Conservation (phyloP, 768 basidiomycete species). For the Collybiopsis confluens region DNA sequence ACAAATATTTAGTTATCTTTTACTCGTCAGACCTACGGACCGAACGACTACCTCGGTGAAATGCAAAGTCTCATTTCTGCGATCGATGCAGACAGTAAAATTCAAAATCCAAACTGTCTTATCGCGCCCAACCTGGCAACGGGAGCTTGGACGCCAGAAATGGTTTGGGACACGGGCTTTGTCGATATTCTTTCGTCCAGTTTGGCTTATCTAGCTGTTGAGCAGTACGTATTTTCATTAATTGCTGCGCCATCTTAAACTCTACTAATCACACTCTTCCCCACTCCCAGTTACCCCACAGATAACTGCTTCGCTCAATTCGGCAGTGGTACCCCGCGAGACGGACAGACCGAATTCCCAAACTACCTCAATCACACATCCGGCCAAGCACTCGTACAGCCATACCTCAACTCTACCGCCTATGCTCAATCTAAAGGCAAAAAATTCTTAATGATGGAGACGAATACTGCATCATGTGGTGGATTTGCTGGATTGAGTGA, state of each 20-base stretch:
- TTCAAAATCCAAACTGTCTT: slow-evolving; percentile 42
- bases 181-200: slow-evolving; percentile 34
- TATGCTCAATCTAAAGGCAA: slow-evolving; percentile 36
- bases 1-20: too few relatives aligned
- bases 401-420: slow-evolving; percentile 46
- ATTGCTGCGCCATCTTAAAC: neutral
- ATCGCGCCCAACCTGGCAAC: slow-evolving; percentile 54
- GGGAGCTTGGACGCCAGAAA: slow-evolving; percentile 48
- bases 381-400: slow-evolving; percentile 41
- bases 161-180: slow-evolving; percentile 54
- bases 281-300: slow-evolving; percentile 14
- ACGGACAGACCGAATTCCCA: slow-evolving; percentile 48
- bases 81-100: slow-evolving; percentile 24
- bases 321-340: slow-evolving; percentile 31
- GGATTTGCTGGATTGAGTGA: slow-evolving; percentile 63
- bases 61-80: slow-evolving; percentile 44
- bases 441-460: slow-evolving; percentile 64
- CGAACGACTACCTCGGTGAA: slow-evolving; percentile 48
- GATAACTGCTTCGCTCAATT: slow-evolving; percentile 60
- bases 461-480: slow-evolving; percentile 67
- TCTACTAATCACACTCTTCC: neutral
- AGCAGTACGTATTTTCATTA: slow-evolving; percentile 37
- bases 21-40: slow-evolving; percentile 22
- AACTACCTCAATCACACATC: slow-evolving; percentile 58
- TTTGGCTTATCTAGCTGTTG: slow-evolving; percentile 47